Percentiles rank a stretch among this genome's conserved stretches.
Evolutionary conservation across 176 grass and related monocot genomes (phyloP).

Genomic region (Zea luxurians): DNA sequence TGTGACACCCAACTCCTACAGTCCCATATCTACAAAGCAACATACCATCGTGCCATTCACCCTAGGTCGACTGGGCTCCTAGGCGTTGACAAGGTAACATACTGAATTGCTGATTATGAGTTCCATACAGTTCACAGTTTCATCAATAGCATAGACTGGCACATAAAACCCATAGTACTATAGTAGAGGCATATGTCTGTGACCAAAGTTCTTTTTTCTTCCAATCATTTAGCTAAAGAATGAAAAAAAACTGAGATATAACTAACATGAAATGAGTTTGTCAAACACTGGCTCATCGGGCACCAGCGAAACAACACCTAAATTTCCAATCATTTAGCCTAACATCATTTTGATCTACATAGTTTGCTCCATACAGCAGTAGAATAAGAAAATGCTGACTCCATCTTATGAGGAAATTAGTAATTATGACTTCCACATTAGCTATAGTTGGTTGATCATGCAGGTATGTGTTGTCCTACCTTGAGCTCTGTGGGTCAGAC

Average conservation of each 20-base stretch:
- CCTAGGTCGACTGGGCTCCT: background rate
- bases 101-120: background rate
- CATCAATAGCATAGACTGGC: background rate
- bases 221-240: background rate
- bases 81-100: background rate
- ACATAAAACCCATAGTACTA: background rate
- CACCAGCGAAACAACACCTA: background rate
- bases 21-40: background rate
- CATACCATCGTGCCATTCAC: background rate
- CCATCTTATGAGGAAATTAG: constrained; percentile 2
- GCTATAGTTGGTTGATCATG: background rate
- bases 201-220: background rate
- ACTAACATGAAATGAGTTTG: background rate
- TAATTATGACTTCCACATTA: constrained; percentile 12
- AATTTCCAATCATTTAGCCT: constrained; percentile 6
- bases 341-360: background rate
- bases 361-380: background rate
- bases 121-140: constrained; percentile 8
- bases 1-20: background rate
- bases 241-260: background rate
- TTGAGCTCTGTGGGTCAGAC: background rate
- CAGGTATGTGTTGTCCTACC: background rate
- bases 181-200: background rate
- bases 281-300: background rate
- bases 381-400: background rate